phyloP scores from a whole-genome alignment of 169 alveolate species.

The Eimeria necatrix region DNA sequence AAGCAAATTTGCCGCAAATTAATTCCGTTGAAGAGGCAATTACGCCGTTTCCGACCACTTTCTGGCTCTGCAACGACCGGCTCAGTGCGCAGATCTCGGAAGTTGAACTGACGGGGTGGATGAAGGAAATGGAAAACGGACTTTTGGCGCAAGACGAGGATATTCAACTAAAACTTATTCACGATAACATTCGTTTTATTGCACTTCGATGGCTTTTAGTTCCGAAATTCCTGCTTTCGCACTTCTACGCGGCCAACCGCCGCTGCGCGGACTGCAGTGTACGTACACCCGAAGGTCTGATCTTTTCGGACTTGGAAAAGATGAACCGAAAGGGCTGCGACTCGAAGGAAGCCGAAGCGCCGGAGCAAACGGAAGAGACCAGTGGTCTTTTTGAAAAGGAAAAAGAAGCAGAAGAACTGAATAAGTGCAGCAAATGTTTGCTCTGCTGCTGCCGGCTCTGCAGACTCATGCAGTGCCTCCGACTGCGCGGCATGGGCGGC shows the following conservation, averaged over 20 bases:
- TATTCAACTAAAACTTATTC: conserved; percentile 16
- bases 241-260: conserved; percentile 27
- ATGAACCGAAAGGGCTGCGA: background rate
- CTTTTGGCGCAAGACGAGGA: background rate
- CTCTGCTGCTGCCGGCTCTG: conserved; percentile 43
- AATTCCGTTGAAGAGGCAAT: background rate
- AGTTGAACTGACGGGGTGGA: conserved; percentile 65
- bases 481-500: conserved; percentile 80
- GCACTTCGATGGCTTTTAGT: conserved; percentile 68
- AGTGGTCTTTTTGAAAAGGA: background rate
- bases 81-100: conserved; percentile 49
- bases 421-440: background rate
- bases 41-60: conserved; percentile 80
- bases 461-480: conserved; percentile 25
- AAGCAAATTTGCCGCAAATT: background rate
- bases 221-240: background rate
- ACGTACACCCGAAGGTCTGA: conserved; percentile 2
- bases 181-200: conserved; percentile 74
- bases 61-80: conserved; percentile 66
- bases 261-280: background rate
- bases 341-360: background rate
- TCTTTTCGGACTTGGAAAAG: background rate
- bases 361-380: background rate
- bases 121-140: conserved; percentile 57
- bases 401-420: background rate